These are phyloP conservation scores for Sugiyamaella novakii DNA, from an alignment of 1,139 yeast genomes.

Conservation along the genomic window DNA sequence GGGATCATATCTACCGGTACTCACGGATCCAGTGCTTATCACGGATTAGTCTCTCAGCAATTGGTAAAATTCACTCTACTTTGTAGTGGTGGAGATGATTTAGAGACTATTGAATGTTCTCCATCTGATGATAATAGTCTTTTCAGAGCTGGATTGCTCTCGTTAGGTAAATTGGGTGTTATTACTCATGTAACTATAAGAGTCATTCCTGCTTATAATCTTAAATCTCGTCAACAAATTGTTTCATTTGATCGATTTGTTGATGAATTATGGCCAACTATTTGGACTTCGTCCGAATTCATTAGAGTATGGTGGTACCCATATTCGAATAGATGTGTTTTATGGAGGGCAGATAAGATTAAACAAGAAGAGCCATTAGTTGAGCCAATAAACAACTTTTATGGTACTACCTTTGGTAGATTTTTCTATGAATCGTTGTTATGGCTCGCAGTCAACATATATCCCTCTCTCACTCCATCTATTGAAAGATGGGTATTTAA, in stretches of 20 bases:
- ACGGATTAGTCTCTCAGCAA: slow-evolving; percentile 88
- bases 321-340: slow-evolving; percentile 76
- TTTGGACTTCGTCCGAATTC: slow-evolving; percentile 91
- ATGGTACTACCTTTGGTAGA: slow-evolving; percentile 78
- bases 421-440: slow-evolving; percentile 74
- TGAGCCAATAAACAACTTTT: slow-evolving; percentile 77
- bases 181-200: slow-evolving; percentile 87
- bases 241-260: slow-evolving; percentile 73
- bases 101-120: slow-evolving; percentile 71
- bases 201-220: slow-evolving; percentile 79
- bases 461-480: slow-evolving; percentile 76
- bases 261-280: slow-evolving; percentile 56
- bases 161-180: slow-evolving; percentile 89
- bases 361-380: slow-evolving; percentile 56
- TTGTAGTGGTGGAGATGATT: slow-evolving; percentile 46
- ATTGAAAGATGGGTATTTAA: slow-evolving; percentile 83
- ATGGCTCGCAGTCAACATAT: slow-evolving; percentile 73
- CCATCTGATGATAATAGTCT: slow-evolving; percentile 65
- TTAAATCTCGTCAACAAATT: slow-evolving; percentile 80
- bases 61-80: slow-evolving; percentile 69
- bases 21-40: slow-evolving; percentile 92
- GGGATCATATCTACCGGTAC: slow-evolving; percentile 96
- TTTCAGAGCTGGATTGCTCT: slow-evolving; percentile 81
- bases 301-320: slow-evolving; percentile 99
- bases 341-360: slow-evolving; percentile 86